Base-by-base conservation (phyloP, 2,329 filamentous ascomycete genomes). In the Penicillium sp. region DNA sequence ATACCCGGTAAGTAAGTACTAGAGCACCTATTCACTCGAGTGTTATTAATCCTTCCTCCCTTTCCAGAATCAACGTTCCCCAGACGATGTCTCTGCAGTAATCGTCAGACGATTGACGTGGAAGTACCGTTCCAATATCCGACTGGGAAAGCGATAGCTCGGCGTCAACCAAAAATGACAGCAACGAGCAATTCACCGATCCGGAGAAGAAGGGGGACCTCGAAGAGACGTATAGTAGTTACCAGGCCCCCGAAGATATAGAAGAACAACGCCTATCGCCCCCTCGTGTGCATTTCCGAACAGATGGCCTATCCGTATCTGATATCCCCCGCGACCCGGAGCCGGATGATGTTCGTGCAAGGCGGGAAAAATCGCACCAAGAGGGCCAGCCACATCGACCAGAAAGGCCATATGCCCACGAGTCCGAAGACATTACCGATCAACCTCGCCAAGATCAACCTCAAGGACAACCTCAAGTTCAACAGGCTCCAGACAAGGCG, bases 401-500 rank as follows among this genome's bases (percentile, higher is more conserved):
- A 0, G 37, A 47, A 1, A 49, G 46, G 28, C 59, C 59, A 1
- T 61, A 61, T 28, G n/a, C 43, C 1, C 60, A 63, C 18, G 55
- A 54, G 4, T 57, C 64, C 0, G 44, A 50, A 9, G 64, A 67
- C 43, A 59, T 66, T n/a, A 46, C 64, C 4, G 62, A 65, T 23
- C 52, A 50, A 2, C 46, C 48, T 0, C 31, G 37, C 3, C 46
- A 44, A n/a, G 44, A 50, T 8, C 38, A 42, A n/a, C 14, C 27
- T n/a, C n/a, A n/a, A n/a, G n/a, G n/a, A n/a, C n/a, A n/a, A n/a
- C n/a, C n/a, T 3, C 40, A 42, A 6, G 1, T 37, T 3, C 35
- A 24, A n/a, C 1, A 37, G 24, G 27, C 9, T 29, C 31, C 14
- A 40, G 22, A 42, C 26, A 29, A 29, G 47, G 11, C 24, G 16